A percentile compares a stretch with the other conserved stretches of the same genome.
Conservation (phyloP, 495 filamentous ascomycete genomes). For the Stereocaulon alpinum region DNA sequence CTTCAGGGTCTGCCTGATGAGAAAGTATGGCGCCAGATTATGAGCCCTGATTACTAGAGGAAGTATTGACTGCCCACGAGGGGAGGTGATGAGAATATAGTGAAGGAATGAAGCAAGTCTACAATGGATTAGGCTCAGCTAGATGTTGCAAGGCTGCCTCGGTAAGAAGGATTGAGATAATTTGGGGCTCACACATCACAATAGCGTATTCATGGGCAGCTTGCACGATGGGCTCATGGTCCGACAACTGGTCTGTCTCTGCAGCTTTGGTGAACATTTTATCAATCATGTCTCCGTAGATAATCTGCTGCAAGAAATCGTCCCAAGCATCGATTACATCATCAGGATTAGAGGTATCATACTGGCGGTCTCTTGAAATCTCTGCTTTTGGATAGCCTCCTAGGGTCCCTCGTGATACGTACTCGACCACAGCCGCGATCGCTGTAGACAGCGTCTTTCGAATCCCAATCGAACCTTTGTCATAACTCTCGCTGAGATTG, state of each 20-base stretch:
- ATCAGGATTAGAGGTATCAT: slow-evolving; percentile 42
- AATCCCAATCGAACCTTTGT: slow-evolving; percentile 53
- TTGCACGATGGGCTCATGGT: slow-evolving; percentile 44
- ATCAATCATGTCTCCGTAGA: slow-evolving; percentile 49
- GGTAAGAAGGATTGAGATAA: background rate
- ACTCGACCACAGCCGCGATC: slow-evolving; percentile 49
- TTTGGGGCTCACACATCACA: slow-evolving; percentile 39
- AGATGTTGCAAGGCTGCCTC: background rate
- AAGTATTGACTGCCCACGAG: slow-evolving; percentile 52
- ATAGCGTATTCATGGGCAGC: slow-evolving; percentile 46
- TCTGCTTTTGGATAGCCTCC: slow-evolving; percentile 36
- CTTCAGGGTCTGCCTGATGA: slow-evolving; percentile 50
- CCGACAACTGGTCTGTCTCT: slow-evolving; percentile 42
- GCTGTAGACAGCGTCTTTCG: slow-evolving; percentile 57
- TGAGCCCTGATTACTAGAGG: slow-evolving; percentile 48
- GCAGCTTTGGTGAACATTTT: slow-evolving; percentile 45
- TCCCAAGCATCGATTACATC: slow-evolving; percentile 47
- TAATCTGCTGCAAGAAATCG: slow-evolving; percentile 43
- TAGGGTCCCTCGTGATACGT: slow-evolving; percentile 45
- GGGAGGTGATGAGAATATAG: slow-evolving; percentile 49
- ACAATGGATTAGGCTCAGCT: slow-evolving; percentile 8
- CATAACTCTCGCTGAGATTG: slow-evolving; percentile 57
- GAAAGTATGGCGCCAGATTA: slow-evolving; percentile 47
- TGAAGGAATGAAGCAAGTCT: slow-evolving; percentile 55
- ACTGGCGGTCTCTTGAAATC: slow-evolving; percentile 30